Evolutionary conservation across 306 rosid species (phyloP).

Genomic region (Vicia faba): DNA sequence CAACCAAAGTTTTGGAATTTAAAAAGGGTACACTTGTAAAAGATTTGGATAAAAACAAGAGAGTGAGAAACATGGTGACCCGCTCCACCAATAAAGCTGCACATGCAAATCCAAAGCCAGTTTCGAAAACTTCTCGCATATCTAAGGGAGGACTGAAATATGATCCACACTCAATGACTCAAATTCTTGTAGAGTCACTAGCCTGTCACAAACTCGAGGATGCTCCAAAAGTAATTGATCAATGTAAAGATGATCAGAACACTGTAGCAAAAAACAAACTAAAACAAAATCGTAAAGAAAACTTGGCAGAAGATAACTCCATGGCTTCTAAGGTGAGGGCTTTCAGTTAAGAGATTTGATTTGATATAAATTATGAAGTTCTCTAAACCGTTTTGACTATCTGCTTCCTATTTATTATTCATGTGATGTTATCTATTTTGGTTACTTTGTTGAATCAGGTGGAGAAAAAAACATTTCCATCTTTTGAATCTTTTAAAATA

Average conservation of each 20-base stretch:
- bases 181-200: conserved; percentile 40
- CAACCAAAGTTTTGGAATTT: conserved; percentile 29
- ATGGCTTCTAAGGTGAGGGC: conserved; percentile 45
- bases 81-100: conserved; percentile 22
- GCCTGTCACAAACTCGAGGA: conserved; percentile 33
- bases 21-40: conserved; percentile 7
- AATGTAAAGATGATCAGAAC: conserved; percentile 41
- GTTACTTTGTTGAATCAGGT: conserved; percentile 47
- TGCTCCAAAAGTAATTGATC: conserved; percentile 23
- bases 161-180: conserved; percentile 28
- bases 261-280: conserved; percentile 31
- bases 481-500: conserved; percentile 50
- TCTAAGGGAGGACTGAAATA: conserved; percentile 41
- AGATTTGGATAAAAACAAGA: conserved; percentile 40
- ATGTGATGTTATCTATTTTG: not conserved
- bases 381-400: not conserved
- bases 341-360: not conserved
- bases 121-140: conserved; percentile 34
- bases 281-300: conserved; percentile 43
- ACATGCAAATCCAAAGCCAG: conserved; percentile 39
- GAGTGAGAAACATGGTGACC: conserved; percentile 32
- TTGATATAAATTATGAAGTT: not conserved
- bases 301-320: conserved; percentile 31
- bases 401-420: not conserved
- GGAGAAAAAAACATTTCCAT: conserved; percentile 56